phyloP scores from a whole-genome alignment of 768 basidiomycete species.

The Tylopilus plumbeoviolaceoides region DNA sequence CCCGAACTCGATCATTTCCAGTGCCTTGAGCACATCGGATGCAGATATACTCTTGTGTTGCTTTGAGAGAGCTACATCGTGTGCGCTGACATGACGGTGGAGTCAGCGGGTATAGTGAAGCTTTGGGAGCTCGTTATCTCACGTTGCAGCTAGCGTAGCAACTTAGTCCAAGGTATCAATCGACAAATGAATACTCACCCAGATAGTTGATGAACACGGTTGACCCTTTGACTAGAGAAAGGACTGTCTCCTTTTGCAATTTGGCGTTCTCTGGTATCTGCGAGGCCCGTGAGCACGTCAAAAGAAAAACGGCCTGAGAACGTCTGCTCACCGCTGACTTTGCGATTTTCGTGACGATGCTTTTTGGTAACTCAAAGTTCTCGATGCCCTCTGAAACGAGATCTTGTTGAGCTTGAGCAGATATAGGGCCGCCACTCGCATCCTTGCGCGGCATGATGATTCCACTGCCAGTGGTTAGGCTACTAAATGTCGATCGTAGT shows the following conservation, averaged over 20 bases:
- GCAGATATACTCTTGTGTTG: conserved; percentile 88
- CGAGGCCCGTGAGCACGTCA: background rate
- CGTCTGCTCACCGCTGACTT: conserved; percentile 65
- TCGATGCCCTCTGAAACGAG: conserved; percentile 82
- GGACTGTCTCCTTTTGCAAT: conserved; percentile 83
- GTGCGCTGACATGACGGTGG: conserved; percentile 50
- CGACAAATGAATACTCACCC: conserved; percentile 42
- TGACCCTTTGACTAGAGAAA: conserved; percentile 82
- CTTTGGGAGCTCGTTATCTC: conserved; percentile 11
- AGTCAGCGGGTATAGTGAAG: conserved; percentile 6
- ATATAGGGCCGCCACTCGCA: conserved; percentile 45
- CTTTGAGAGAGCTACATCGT: conserved; percentile 80
- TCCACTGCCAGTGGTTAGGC: too few species aligned
- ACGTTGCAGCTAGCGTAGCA: conserved; percentile 41
- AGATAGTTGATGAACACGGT: conserved; percentile 96
- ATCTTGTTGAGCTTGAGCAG: conserved; percentile 77
- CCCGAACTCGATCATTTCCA: conserved; percentile 73
- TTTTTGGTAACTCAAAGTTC: conserved; percentile 84
- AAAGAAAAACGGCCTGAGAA: conserved; percentile 5
- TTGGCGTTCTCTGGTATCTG: conserved; percentile 85
- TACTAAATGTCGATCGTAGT: background rate
- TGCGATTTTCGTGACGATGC: conserved; percentile 77
- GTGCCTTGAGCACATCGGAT: conserved; percentile 83
- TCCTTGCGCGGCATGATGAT: conserved; percentile 69
- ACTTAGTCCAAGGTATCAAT: background rate